Conservation (phyloP, 345 rosid genomes). For the Citrus sinensis region DVS_A1.0 CM039163.1:44681001-44681500, state of each 20-base stretch:
- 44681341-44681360: slow-evolving; percentile 33
- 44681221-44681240: slow-evolving; percentile 81
- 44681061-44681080: slow-evolving; percentile 77
- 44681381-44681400: slow-evolving; percentile 87
- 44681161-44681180: slow-evolving; percentile 80
- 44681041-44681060: slow-evolving; percentile 86
- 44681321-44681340: slow-evolving; percentile 53
- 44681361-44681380: slow-evolving; percentile 64
- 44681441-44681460: slow-evolving; percentile 91
- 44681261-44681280: slow-evolving; percentile 81
- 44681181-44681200: slow-evolving; percentile 84
- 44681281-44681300: slow-evolving; percentile 86
- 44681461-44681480: slow-evolving; percentile 66
- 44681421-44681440: slow-evolving; percentile 75
- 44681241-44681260: slow-evolving; percentile 89
- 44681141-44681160: slow-evolving; percentile 43
- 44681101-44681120: slow-evolving; percentile 88
- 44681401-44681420: slow-evolving; percentile 86
- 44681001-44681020: slow-evolving; percentile 66
- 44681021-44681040: slow-evolving; percentile 66
- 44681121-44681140: slow-evolving; percentile 87
- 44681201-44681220: slow-evolving; percentile 86
- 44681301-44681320: slow-evolving; percentile 83
- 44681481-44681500: slow-evolving; percentile 49
- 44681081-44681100: slow-evolving; percentile 72